Evolutionary conservation across 805 yeast genomes (phyloP), one percentile per base, ranked within the genome.

Genomic region (Candida methanosorbosa): DNA sequence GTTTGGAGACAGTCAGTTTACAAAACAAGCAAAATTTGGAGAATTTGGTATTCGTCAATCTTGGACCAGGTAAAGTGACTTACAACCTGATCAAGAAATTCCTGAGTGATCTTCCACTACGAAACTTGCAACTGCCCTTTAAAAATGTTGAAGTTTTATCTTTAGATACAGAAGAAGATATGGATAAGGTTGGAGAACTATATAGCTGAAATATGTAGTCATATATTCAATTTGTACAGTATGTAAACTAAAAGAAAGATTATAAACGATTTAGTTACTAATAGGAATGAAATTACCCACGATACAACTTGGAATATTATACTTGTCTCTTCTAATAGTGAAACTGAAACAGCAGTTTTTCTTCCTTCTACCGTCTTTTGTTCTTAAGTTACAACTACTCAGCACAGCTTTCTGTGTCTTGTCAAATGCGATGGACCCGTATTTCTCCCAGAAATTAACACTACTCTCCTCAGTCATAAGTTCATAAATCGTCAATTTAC

Each of bases 361-460:
- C 40, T 86, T 69, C 43, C 77, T 76, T 36, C 82, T 65, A 0
- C 95, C 94, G 48, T 85, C 94, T 45, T 76, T 75, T 1, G 94
- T 79, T 47, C 94, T 66, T 40, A 90, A 64, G 46, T 81, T 85
- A 60, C 97, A 90, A 55, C 94, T 81, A 1, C 96, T 88, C 46
- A 90, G 60, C 4, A 90, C 95, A 0, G 97, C 96, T 52, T 90
- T 90, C 49, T 88, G 97, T 1, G 92, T 90, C 45, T 88, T 82
- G 50, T 90, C 97, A 59, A 90, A 88, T 4, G 97, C 97, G 50
- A 88, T 84, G 4, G 94, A 87, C 3, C 96, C 96, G 50, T 88
- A 90, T 54, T 88, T 88, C 50, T 90, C 97, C 97, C 97, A 90
- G 54, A 86, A 90, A 48, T 86, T 88, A 15, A 90, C 97, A 19